These are phyloP conservation scores for Mortierella sp. DNA, from an alignment of 371 early-diverging fungal genomes.

Conservation along the genomic window DNA sequence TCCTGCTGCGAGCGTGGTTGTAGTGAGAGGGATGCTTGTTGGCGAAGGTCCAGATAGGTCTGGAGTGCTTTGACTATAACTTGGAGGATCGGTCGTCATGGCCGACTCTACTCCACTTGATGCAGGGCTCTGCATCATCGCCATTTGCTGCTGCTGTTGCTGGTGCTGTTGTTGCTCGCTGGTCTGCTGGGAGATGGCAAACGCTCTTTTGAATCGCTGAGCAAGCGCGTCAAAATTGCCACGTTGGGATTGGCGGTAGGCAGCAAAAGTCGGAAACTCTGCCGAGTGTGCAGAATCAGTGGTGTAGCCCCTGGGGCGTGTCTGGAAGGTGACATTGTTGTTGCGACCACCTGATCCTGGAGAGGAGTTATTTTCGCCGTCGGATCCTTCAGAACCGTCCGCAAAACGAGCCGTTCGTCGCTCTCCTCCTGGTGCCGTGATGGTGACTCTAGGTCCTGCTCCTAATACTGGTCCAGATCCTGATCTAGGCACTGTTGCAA, in stretches of 20 bases:
- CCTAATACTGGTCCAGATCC: not conserved
- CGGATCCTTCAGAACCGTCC: not conserved
- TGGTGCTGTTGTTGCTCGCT: conserved; percentile 6
- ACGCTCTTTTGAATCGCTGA: conserved; percentile 27
- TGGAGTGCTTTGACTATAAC: not conserved
- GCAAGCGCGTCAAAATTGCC: conserved; percentile 32
- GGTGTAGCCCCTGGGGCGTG: conserved; percentile 18
- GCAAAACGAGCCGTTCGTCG: conserved; percentile 18
- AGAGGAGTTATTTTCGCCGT: not conserved
- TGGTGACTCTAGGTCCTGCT: not conserved
- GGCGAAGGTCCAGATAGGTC: not conserved
- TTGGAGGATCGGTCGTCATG: not conserved
- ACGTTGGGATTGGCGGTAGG: conserved; percentile 31
- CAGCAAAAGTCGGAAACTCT: conserved; percentile 33
- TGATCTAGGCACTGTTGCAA: not conserved
- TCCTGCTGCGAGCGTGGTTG: not conserved
- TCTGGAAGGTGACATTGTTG: conserved; percentile 33
- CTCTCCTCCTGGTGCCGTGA: not conserved
- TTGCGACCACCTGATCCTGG: not conserved
- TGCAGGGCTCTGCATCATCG: not conserved
- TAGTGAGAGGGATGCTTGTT: not conserved
- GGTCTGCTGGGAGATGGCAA: conserved; percentile 28
- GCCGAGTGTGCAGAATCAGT: conserved; percentile 21
- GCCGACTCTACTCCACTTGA: not conserved
- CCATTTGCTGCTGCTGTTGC: not conserved